These are phyloP conservation scores for Neurospora terricola DNA, from an alignment of 495 filamentous ascomycete genomes.

Conservation along the genomic window DNA sequence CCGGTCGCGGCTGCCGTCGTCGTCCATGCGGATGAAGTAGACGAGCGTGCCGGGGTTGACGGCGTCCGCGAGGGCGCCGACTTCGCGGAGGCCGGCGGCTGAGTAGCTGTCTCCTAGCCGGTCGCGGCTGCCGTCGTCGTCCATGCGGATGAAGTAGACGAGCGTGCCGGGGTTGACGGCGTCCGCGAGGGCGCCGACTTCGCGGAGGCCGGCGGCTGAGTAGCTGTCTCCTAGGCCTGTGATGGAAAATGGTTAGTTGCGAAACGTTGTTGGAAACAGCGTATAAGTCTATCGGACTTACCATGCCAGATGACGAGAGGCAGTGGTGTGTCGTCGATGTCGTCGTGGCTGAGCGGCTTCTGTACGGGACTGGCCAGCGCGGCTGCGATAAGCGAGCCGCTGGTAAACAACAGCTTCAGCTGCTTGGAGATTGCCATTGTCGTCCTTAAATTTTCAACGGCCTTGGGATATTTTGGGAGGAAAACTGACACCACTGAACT, in stretches of 20 bases:
- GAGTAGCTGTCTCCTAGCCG: slow-evolving; percentile 64
- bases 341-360: slow-evolving; percentile 15
- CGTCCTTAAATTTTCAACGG: background rate
- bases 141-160: slow-evolving; percentile 71
- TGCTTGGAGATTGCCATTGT: slow-evolving; percentile 13
- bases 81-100: slow-evolving; percentile 56
- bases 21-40: slow-evolving; percentile 68
- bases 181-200: slow-evolving; percentile 57
- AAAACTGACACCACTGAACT: background rate
- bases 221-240: slow-evolving; percentile 53
- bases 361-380: slow-evolving; percentile 16
- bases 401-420: slow-evolving; percentile 13
- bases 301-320: slow-evolving; percentile 95
- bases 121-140: slow-evolving; percentile 54
- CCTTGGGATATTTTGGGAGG: background rate
- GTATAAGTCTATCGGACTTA: slow-evolving; percentile 32
- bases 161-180: slow-evolving; percentile 70
- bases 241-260: background rate
- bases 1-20: slow-evolving; percentile 57
- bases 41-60: slow-evolving; percentile 75
- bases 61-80: slow-evolving; percentile 58
- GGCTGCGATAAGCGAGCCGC: slow-evolving; percentile 19
- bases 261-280: background rate
- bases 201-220: slow-evolving; percentile 59
- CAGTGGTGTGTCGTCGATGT: slow-evolving; percentile 50